Conservation (phyloP, 192 early-diverging fungal species). For the Helicostylum pulchrum region DNA sequence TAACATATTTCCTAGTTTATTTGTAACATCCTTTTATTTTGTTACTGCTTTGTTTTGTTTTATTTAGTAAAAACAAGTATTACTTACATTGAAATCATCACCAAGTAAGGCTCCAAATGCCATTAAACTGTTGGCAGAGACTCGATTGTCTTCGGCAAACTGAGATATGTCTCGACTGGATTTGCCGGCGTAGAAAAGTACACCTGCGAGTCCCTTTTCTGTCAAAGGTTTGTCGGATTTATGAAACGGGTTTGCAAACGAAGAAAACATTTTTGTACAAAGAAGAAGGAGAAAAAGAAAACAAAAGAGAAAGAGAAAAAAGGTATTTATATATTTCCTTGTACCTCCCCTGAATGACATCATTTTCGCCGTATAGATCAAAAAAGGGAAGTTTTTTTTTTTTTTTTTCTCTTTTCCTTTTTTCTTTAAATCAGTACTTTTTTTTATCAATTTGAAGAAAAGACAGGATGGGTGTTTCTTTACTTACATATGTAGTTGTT, state of each 20-base stretch:
- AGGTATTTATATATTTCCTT: no score
- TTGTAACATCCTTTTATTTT: constrained; percentile 32
- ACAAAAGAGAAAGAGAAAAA: no score
- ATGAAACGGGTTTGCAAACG: no score
- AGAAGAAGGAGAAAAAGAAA: no score
- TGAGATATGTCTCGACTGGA: background rate
- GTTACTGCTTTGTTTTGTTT: background rate
- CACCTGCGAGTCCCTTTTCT: background rate
- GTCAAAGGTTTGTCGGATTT: no score
- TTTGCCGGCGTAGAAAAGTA: background rate
- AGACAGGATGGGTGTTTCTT: constrained; percentile 24
- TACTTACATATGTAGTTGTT: constrained; percentile 28
- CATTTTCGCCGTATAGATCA: no score
- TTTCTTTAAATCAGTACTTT: background rate
- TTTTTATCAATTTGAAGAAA: background rate
- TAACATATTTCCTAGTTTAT: constrained; percentile 28
- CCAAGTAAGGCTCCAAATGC: constrained; percentile 32
- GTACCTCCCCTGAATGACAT: no score
- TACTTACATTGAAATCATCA: constrained; percentile 34
- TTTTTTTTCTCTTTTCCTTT: background rate
- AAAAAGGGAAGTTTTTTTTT: background rate
- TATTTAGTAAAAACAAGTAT: background rate
- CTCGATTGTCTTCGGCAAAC: constrained; percentile 22
- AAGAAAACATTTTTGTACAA: no score
- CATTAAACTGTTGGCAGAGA: constrained; percentile 23